These are phyloP conservation scores for Abrus precatorius DNA, from an alignment of 306 rosid species.

Conservation along the genomic window DNA sequence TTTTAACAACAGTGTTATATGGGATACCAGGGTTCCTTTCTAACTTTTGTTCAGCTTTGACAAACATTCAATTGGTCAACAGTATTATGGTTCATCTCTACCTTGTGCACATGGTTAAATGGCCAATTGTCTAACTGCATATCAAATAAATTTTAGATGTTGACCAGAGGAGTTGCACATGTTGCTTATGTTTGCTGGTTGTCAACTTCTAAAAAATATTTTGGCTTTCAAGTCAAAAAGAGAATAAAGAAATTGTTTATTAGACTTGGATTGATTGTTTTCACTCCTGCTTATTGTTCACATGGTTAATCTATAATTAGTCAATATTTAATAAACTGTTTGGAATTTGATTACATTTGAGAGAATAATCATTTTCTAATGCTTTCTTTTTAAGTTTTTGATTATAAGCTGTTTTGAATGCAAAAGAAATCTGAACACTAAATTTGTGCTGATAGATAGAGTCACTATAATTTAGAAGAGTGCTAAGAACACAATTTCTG, in stretches of 20 bases:
- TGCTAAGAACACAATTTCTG: too few relatives aligned
- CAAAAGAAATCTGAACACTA: conserved; percentile 3
- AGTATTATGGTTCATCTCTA: conserved; percentile 21
- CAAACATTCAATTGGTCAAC: not conserved
- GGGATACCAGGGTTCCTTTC: conserved; percentile 11
- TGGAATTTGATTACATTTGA: conserved; percentile 13
- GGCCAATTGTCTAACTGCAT: conserved; percentile 16
- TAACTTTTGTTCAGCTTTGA: conserved; percentile 16
- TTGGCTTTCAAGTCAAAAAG: conserved; percentile 5
- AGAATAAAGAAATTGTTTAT: not conserved
- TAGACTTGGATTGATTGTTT: conserved; percentile 12
- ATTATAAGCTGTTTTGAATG: not conserved
- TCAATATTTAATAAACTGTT: conserved; percentile 10
- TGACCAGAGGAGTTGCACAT: conserved; percentile 20
- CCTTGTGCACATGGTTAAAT: conserved; percentile 29
- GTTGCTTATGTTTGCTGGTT: conserved; percentile 38
- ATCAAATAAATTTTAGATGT: conserved; percentile 32
- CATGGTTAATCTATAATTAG: conserved; percentile 16
- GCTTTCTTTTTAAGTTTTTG: not conserved
- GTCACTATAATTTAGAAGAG: not conserved
- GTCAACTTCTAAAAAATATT: not conserved
- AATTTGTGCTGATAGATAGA: not conserved
- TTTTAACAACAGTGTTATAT: too few relatives aligned
- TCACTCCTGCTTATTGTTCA: conserved; percentile 22
- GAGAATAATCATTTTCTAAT: not conserved